Base-by-base conservation (phyloP, 148 eudicot genomes). In the Rhododendron molle region DNA sequence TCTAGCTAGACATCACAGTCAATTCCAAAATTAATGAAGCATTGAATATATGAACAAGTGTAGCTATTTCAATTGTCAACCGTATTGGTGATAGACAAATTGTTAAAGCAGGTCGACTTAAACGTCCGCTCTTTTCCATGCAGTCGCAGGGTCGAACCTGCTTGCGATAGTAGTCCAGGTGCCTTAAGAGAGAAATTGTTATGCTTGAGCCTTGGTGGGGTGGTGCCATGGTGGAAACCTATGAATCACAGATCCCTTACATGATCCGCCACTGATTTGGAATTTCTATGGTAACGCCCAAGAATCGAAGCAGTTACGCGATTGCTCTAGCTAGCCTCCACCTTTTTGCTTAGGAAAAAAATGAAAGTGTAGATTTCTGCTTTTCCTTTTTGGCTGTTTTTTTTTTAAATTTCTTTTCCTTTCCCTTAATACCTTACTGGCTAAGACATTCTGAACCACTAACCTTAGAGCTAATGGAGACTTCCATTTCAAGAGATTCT, bases 401-500 rank as follows among this genome's bases (percentile, higher is more conserved):
- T 28, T 5, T 73, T 32, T 23, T 5, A 0, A 38, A 38, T 38
- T 40, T 40, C 7, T 6, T 40, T 40, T 40, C 7, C 20, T 83
- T 83, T 14, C 10, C 20, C 40, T 44, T 83, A 1, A 15, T 28
- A 34, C 30, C 76, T 43, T 44, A 28, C 44, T 18, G 36, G 40
- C 46, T 43, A 83, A 83, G 56, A 71, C 65, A 71, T n/a, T 72
- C 30, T 16, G 28, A 83, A 71, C 62, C 85, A 72, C 60, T 83
- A 69, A n/a, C 32, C 44, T 38, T 83, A 34, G 78, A 46, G 85
- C 26, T 34, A 83, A 83, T 21, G 36, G 23, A 40, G 44, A 69
- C 76, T 46, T 32, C 65, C 62, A 71, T 46, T 47, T 69, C 79
- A 20, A 71, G 50, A 30, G 60, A 72, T 72, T 76, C 86, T 76